Conservation (phyloP, 1,284 basidiomycete genomes). For the Ustilago esculenta region DNA sequence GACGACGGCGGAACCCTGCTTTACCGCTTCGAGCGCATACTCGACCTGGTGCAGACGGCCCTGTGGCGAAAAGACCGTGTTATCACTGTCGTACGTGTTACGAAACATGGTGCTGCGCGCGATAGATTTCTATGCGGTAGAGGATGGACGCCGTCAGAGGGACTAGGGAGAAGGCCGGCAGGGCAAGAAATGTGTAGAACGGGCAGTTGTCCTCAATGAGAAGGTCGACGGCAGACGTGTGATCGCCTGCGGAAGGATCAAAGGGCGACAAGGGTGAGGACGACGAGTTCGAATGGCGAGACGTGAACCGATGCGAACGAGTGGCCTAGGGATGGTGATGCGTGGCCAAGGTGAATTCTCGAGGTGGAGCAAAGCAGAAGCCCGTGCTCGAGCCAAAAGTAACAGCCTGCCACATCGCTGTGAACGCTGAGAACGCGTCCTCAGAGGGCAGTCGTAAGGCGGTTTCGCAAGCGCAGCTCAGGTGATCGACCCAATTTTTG, state of each 20-base stretch:
- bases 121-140: background rate
- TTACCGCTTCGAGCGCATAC: constrained; percentile 98
- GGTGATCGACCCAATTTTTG: constrained; percentile 26
- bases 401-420: too few relatives aligned
- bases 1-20: constrained; percentile 98
- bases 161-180: background rate
- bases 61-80: constrained; percentile 66
- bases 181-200: background rate
- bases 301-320: too few relatives aligned
- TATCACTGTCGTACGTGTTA: constrained; percentile 66
- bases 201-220: too few relatives aligned
- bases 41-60: constrained; percentile 86
- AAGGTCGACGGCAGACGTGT: too few relatives aligned
- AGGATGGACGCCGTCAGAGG: background rate
- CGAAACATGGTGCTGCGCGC: constrained; percentile 44
- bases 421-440: constrained; percentile 11
- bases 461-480: constrained; percentile 11
- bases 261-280: too few relatives aligned
- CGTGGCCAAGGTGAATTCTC: too few relatives aligned
- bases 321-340: too few relatives aligned
- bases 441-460: background rate
- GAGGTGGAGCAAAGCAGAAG: constrained; percentile 8
- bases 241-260: too few relatives aligned
- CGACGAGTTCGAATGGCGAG: too few relatives aligned
- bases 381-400: constrained; percentile 6